phyloP scores from a whole-genome alignment of 305 asterid genomes.

The Fraxinus platypoda region DNA sequence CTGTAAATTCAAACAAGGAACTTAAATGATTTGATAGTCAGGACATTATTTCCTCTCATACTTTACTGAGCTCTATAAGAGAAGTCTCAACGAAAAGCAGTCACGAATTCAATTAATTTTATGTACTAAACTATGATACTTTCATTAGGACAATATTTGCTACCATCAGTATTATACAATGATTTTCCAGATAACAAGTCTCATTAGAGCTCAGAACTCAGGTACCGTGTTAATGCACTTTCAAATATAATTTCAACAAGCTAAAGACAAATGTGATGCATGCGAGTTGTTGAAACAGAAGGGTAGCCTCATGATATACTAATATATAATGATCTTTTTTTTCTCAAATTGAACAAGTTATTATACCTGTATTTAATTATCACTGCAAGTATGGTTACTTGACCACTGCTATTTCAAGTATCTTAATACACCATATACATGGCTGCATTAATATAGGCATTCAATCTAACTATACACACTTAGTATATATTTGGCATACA shows the following conservation, averaged over 20 bases:
- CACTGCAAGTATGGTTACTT: neutral
- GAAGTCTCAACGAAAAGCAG: neutral
- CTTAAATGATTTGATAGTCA: neutral
- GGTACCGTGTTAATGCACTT: neutral
- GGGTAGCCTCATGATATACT: neutral
- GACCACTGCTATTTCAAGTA: neutral
- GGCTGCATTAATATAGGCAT: neutral
- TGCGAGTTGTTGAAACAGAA: neutral
- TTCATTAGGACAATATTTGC: neutral
- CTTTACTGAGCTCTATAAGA: neutral
- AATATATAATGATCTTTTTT: neutral
- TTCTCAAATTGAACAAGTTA: neutral
- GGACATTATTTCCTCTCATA: neutral
- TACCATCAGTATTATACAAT: neutral
- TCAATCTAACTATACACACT: neutral
- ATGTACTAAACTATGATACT: neutral
- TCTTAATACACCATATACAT: neutral
- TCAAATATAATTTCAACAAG: too few relatives aligned
- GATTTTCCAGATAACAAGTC: neutral
- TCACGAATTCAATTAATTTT: neutral
- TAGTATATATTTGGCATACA: neutral
- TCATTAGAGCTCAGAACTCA: neutral
- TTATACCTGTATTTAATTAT: neutral
- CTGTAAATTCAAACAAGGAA: neutral
- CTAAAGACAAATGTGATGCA: neutral